These are phyloP conservation scores for Cercophora newfieldiana DNA, from an alignment of 495 filamentous ascomycete genomes.

Conservation along the genomic window DNA sequence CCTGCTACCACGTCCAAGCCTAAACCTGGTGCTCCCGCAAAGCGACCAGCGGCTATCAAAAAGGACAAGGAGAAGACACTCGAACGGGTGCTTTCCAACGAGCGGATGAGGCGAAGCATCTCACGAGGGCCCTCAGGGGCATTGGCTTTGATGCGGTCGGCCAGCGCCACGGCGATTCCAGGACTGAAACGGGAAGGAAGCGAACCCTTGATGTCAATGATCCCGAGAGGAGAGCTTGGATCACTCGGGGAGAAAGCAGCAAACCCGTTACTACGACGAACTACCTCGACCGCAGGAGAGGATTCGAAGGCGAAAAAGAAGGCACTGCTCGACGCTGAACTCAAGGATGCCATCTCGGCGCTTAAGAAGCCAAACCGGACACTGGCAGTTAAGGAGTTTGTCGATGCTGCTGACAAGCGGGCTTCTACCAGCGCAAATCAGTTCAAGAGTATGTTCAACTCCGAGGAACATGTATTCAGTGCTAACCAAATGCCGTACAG, in stretches of 20 bases:
- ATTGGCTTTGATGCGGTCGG: conserved; percentile 67
- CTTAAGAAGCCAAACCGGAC: conserved; percentile 86
- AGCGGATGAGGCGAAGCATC: conserved; percentile 54
- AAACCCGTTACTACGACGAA: conserved; percentile 26
- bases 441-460: conserved; percentile 39
- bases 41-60: conserved; percentile 51
- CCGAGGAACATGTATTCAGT: neutral
- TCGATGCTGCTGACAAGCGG: conserved; percentile 67
- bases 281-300: conserved; percentile 27
- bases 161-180: conserved; percentile 59
- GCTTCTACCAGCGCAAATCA: conserved; percentile 38
- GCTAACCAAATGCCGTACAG: conserved; percentile 40
- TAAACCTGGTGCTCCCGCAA: conserved; percentile 58
- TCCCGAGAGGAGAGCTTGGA: conserved; percentile 46
- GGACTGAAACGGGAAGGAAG: conserved; percentile 65
- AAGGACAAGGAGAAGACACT: conserved; percentile 60
- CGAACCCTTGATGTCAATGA: conserved; percentile 55
- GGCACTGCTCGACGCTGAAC: conserved; percentile 73
- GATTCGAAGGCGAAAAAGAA: conserved; percentile 72
- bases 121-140: conserved; percentile 51
- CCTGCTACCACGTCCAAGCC: conserved; percentile 35
- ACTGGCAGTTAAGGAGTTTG: conserved; percentile 70
- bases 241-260: conserved; percentile 40
- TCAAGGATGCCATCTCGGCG: conserved; percentile 78
- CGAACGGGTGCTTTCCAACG: conserved; percentile 71